Evolutionary conservation across 306 rosid genomes (phyloP), one percentile per base, ranked within the genome.

Genomic region (Castanea crenata): DNA sequence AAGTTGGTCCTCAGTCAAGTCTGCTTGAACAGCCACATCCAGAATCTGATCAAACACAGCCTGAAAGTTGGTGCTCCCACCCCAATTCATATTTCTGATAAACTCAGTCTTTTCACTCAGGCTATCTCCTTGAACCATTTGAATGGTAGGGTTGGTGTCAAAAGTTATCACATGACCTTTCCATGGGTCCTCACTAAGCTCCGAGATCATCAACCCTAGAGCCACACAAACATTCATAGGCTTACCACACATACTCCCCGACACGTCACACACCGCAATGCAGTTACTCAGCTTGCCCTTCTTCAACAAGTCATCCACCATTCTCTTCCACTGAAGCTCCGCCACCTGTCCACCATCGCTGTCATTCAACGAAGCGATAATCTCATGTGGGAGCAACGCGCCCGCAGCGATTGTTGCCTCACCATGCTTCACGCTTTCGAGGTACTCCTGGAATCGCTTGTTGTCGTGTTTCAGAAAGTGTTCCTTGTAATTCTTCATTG

Each of bases 341-440:
- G 35, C 35, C 35, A 34, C 35, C 35, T 34, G 35, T 34, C 35
- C 35, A 1, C 35, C 35, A 5, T 34, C 35, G 35, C 35, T 1
- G 35, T 34, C 35, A 34, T 1, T 1, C 71, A 89, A 55, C 1
- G 87, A 86, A 2, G 0, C 41, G 1, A 88, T 71, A 21, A 90
- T 88, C 82, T 92, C 79, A 41, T 90, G 94, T 0, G 93, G 97
- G 57, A 90, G 89, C 80, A 90, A 61, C 0, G 97, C 97, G 3
- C 94, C 93, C 0, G 87, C 93, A 0, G 94, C 86, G 27, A 92
- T 87, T 0, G 71, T 88, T 0, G 83, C 7, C 86, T 84, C 87
- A 15, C 91, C 91, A 0, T 74, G 35, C 31, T 74, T 67, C 44
- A 85, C 91, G 44, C 90, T 89, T 72, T 77, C 55, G 71, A 92